Base-by-base conservation (phyloP, 768 basidiomycete genomes). In the Candolleomyces efflorescens region DNA sequence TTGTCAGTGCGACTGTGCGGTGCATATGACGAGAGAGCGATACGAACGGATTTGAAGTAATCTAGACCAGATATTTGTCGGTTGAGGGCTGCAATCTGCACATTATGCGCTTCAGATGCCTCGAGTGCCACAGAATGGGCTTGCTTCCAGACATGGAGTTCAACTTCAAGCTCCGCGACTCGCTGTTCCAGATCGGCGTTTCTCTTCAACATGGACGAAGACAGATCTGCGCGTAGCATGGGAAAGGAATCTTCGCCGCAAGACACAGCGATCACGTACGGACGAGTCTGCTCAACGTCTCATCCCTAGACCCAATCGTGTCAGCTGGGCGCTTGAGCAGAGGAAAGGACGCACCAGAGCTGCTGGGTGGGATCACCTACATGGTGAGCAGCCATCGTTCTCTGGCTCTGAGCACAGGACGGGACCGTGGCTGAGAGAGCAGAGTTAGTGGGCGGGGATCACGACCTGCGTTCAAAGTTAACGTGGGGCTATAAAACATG, bases 81-180 rank as follows among this genome's bases (percentile, higher is more conserved):
- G 65, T 87, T 85, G 63, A 89, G 78, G 56, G 83, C 77, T 53
- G 82, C 74, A 54, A 88, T 75, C 63, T 85, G 84, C 74, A 79
- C 81, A 67, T 87, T 84, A 80, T 86, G 85, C 73, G 82, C 78
- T 62, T 87, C 84, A 32, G 82, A 80, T 23, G 79, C 77, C 60
- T 89, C 86, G 52, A 86, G 71, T 24, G 81, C 81, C 46, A 78
- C 78, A 15, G 85, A 73, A 67, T 88, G 86, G 22, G 87, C 87
- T 64, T 82, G 82, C 69, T 87, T 88, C 85, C 86, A 87, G 23
- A 86, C 81, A 18, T 76, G 73, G 24, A 89, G 73, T 70, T 91
- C 88, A 43, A 83, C 73, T 67, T 90, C 87, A 44, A 90, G 77
- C 62, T 88, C 86, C 36, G 79, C 74, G 49, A 90, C 79, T 58